Base-by-base conservation (phyloP, 345 rosid genomes). In the Noccaea caerulescens region DNA sequence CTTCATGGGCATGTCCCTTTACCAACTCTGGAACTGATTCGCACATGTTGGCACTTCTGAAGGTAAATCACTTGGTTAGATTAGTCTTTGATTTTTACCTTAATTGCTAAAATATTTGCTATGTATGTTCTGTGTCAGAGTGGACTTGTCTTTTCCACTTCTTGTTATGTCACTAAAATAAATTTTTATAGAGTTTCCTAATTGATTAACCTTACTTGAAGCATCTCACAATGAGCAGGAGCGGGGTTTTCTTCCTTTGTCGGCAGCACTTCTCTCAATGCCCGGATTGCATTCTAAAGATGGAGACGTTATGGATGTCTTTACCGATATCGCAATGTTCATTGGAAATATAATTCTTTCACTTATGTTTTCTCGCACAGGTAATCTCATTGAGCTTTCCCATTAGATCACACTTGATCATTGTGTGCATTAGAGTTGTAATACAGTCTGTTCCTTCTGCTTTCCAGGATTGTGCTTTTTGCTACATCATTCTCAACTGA, bases 181-280 rank as follows among this genome's bases (percentile, higher is more conserved):
- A 63, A 25, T 0, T 0, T 36, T 51, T 33, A 44, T 33, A 53
- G 50, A 25, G 23, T 53, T 53, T 68, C 62, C 47, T 63, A 33
- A 49, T 39, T 63, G 34, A 34, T 47, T 46, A 63, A 69, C 61
- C 75, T 76, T 80, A 59, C 57, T 79, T 57, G 49, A 74, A 68
- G 66, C 72, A 59, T 80, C 41, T 81, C 66, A 44, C 71, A 69
- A 65, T 77, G 68, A 64, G 53, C 89, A 94, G 99, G 99, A 94
- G 79, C 84, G 93, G 49, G 99, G 97, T n/a, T 85, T 91, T 86
- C 96, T 91, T 79, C 88, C 97, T 66, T 74, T 94, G 79, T 94
- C 99, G 59, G 93, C 91, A 76, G 99, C 99, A 63, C 79, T 94
- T 70, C 77, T 94, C 82, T 89, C 97, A 58, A 80, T 93, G 58